Conservation (phyloP, 352 stramenopile genomes). For the Phytophthora pisi region DNA sequence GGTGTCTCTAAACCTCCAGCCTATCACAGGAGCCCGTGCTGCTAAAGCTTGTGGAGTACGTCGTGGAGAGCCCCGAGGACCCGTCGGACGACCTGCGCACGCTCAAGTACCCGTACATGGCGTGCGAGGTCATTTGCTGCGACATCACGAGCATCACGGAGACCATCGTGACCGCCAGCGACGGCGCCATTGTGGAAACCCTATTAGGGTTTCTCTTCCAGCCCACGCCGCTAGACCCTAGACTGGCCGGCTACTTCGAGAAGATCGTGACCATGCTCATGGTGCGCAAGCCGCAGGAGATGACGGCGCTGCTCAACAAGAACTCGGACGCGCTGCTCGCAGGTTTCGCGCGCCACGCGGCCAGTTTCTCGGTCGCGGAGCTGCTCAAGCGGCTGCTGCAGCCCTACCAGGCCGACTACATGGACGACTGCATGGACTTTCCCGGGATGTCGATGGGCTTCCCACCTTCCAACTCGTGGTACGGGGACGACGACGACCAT, state of each 20-base stretch:
- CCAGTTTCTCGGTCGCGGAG: constrained; percentile 84
- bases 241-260: constrained; percentile 97
- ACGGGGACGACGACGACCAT: constrained; percentile 79
- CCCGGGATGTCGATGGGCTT: constrained; percentile 79
- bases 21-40: constrained; percentile 73
- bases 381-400: constrained; percentile 85
- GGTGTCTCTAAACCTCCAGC: constrained; percentile 30
- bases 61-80: constrained; percentile 61
- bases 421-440: constrained; percentile 90
- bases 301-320: constrained; percentile 86
- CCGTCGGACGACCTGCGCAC: constrained; percentile 61
- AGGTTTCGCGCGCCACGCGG: constrained; percentile 66
- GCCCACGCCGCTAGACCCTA: constrained; percentile 86
- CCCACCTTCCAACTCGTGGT: constrained; percentile 77
- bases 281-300: constrained; percentile 87
- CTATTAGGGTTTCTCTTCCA: constrained; percentile 94
- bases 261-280: constrained; percentile 93
- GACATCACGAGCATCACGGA: constrained; percentile 95
- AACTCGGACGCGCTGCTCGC: constrained; percentile 74
- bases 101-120: constrained; percentile 97
- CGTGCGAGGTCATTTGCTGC: constrained; percentile 97
- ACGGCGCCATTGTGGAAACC: constrained; percentile 84
- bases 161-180: constrained; percentile 71
- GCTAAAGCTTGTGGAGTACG: constrained; percentile 81
- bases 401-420: constrained; percentile 84